Percentiles rank a stretch among this genome's conserved stretches.
phyloP scores from a whole-genome alignment of 176 grass and related monocot species.

The Zea luxurians region DNA sequence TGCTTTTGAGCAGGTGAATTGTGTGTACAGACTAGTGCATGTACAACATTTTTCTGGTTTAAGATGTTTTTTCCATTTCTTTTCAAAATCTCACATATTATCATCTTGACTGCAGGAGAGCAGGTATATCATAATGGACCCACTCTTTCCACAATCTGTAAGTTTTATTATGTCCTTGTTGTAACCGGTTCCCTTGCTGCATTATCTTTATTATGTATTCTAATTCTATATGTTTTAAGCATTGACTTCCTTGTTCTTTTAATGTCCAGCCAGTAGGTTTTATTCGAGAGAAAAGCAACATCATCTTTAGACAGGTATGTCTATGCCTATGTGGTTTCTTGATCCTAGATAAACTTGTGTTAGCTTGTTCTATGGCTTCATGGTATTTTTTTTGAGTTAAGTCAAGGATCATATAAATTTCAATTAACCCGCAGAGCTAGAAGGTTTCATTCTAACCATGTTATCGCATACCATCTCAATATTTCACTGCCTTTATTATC shows the following conservation, averaged over 20 bases:
- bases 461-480: slow-evolving; percentile 6
- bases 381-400: not conserved
- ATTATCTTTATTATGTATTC: not conserved
- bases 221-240: slow-evolving; percentile 12
- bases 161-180: slow-evolving; percentile 33
- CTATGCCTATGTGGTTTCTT: slow-evolving; percentile 20
- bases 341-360: slow-evolving; percentile 21
- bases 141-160: slow-evolving; percentile 67
- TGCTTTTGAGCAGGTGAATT: slow-evolving; percentile 91
- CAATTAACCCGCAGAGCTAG: too few species aligned
- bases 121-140: slow-evolving; percentile 88
- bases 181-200: not conserved
- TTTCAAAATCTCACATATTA: slow-evolving; percentile 24
- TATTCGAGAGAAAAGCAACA: slow-evolving; percentile 92
- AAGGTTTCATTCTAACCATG: not conserved
- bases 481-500: not conserved
- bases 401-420: not conserved
- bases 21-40: slow-evolving; percentile 20
- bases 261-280: slow-evolving; percentile 68
- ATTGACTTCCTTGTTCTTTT: slow-evolving; percentile 41
- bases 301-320: slow-evolving; percentile 87
- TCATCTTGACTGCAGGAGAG: slow-evolving; percentile 68
- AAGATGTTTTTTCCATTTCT: slow-evolving; percentile 19
- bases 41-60: not conserved
- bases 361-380: slow-evolving; percentile 8